Evolutionary conservation across 2,329 filamentous ascomycete species (phyloP).

Genomic region (Apiospora sp.): DNA sequence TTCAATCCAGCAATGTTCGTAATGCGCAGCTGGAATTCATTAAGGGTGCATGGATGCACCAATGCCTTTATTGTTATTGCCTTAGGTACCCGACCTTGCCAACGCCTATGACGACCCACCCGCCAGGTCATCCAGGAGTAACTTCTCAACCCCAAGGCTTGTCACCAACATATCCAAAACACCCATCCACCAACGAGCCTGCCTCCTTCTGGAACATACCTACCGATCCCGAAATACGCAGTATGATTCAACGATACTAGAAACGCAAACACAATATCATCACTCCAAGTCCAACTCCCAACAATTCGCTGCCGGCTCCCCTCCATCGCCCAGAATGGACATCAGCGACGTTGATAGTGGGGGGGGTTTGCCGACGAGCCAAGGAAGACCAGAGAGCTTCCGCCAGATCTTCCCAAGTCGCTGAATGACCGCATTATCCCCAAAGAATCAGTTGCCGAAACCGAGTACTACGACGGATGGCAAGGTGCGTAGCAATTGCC

Average conservation of each 20-base stretch:
- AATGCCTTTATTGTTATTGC: slow-evolving; percentile 10
- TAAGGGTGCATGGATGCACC: neutral
- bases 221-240: neutral
- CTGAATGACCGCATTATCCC: slow-evolving; percentile 84
- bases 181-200: slow-evolving; percentile 1
- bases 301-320: slow-evolving; percentile 32
- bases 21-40: neutral
- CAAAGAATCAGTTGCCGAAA: slow-evolving; percentile 76
- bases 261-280: neutral
- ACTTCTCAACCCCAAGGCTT: slow-evolving; percentile 12
- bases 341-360: slow-evolving; percentile 53
- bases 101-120: slow-evolving; percentile 22
- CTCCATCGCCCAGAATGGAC: slow-evolving; percentile 64
- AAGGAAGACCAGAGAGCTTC: slow-evolving; percentile 65
- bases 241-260: slow-evolving; percentile 6
- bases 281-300: neutral
- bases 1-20: slow-evolving; percentile 7
- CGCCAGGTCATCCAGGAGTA: slow-evolving; percentile 19
- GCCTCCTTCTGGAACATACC: neutral
- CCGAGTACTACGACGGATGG: slow-evolving; percentile 99
- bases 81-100: slow-evolving; percentile 2
- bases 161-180: slow-evolving; percentile 10
- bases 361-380: slow-evolving; percentile 51
- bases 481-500: slow-evolving; percentile 68
- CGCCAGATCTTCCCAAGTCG: slow-evolving; percentile 87